A percentile compares a stretch with the other conserved stretches of the same genome.
Evolutionary conservation across 2,329 filamentous ascomycete species (phyloP).

Genomic region (Blumeria graminis): DNA sequence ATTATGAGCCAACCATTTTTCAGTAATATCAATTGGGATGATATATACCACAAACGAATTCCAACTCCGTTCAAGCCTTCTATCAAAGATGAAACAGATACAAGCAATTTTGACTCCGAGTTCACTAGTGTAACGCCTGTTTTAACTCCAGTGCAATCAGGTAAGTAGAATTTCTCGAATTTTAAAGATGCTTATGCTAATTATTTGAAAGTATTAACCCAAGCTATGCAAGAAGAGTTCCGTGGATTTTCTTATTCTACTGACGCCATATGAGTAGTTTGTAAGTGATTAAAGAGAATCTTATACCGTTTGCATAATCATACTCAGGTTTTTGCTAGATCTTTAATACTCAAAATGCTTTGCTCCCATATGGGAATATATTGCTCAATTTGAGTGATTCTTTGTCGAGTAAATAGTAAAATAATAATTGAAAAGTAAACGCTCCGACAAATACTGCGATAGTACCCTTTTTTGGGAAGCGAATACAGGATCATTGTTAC

Average conservation of each 20-base stretch:
- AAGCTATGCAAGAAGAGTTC: conserved; percentile 99
- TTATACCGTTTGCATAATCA: neutral
- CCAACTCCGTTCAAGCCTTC: conserved; percentile 70
- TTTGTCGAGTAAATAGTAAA: too few species aligned
- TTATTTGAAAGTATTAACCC: conserved; percentile 49
- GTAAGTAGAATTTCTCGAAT: conserved; percentile 30
- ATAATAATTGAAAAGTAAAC: too few species aligned
- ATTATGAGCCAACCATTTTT: conserved; percentile 99
- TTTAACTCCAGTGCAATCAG: conserved; percentile 86
- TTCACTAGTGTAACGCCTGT: conserved; percentile 97
- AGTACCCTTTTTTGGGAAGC: too few species aligned
- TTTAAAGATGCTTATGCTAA: conserved; percentile 1
- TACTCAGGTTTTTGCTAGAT: neutral
- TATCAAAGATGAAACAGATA: conserved; percentile 83
- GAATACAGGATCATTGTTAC: too few species aligned
- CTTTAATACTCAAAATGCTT: neutral
- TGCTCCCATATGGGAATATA: too few species aligned
- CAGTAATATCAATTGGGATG: conserved; percentile 93
- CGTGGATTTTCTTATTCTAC: conserved; percentile 72
- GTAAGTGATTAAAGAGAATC: neutral
- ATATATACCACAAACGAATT: conserved; percentile 89
- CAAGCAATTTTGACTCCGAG: conserved; percentile 98
- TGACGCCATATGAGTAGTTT: conserved; percentile 14
- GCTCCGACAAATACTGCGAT: too few species aligned
- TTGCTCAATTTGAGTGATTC: too few species aligned